Base-by-base conservation (phyloP, 768 basidiomycete genomes). In the Lyophyllum semitale region DNA sequence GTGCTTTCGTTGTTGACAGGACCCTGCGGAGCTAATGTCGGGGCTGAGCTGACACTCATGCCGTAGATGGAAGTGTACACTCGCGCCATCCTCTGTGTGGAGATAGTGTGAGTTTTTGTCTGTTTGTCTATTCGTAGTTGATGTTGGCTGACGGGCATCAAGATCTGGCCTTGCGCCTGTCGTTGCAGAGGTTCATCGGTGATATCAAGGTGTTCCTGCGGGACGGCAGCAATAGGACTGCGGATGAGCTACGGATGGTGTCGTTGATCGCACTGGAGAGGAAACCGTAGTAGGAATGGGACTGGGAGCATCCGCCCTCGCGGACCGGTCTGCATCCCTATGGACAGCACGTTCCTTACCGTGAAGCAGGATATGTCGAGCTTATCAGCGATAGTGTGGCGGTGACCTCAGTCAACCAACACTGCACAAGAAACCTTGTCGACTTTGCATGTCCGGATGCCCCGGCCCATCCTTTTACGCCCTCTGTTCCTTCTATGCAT, bases 21-120 rank as follows among this genome's bases (percentile, higher is more conserved):
- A 86, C 84, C 0, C 66, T 88, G 46, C 77, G 0, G 88, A 91
- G 64, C 69, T 89, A 42, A 73, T 89, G 69, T 64, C 66, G 20
- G 85, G 83, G 1, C 62, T 71, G 7, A 69, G 72, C 56, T 55
- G 4, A 43, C 55, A 22, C 66, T 84, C 41, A 89, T 84, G 0
- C 67, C 73, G 2, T 77, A 81, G 30, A 79, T 78, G 46, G 89
- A 91, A 62, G 80, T 89, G 5, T 92, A 88, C 49, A 80, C 88
- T 1, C 91, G 81, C 63, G 83, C 84, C 0, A 84, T 91, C 51
- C 75, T 77, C 38, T 88, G 85, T 53, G 70, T 84, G 7, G 87
- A 89, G 65, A 80, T 88, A 42, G 76, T 66, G 68, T 62, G 52
- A 63, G 37, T 15, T 57, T 23, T 56, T 23, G 32, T 62, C 3